Evolutionary conservation across 2,329 filamentous ascomycete genomes (phyloP).

Genomic region (Penicillium rolfsii): DNA sequence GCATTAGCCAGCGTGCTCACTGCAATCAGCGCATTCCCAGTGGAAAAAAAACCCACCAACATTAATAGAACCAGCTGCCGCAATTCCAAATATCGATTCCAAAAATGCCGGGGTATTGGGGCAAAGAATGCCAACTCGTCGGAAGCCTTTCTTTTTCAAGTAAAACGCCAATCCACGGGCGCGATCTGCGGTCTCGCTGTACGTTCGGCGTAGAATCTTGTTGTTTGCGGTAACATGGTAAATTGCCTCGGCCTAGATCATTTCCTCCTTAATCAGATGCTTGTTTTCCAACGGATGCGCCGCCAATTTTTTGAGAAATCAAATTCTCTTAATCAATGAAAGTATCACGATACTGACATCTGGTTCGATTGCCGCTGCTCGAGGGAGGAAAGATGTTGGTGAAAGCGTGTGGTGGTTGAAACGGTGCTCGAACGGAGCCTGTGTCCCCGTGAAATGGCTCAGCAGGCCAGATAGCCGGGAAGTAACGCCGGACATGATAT

Average conservation of each 20-base stretch:
- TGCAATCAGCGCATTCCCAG: neutral
- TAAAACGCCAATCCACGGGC: slow-evolving; percentile 88
- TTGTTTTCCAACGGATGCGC: neutral
- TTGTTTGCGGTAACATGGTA: slow-evolving; percentile 82
- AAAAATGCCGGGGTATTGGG: slow-evolving; percentile 96
- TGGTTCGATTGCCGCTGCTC: slow-evolving; percentile 86
- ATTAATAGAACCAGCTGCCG: slow-evolving; percentile 76
- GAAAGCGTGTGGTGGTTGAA: slow-evolving; percentile 65
- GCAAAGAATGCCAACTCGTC: slow-evolving; percentile 79
- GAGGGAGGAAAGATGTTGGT: slow-evolving; percentile 82
- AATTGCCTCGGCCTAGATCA: slow-evolving; percentile 70
- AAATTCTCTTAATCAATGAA: too few relatives aligned
- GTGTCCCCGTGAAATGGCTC: slow-evolving; percentile 30
- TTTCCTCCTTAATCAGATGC: slow-evolving; percentile 3
- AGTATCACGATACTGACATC: slow-evolving; percentile 53
- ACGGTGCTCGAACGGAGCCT: slow-evolving; percentile 34
- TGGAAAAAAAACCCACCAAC: slow-evolving; percentile 55
- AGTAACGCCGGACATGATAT: slow-evolving; percentile 31
- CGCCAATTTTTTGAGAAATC: too few relatives aligned
- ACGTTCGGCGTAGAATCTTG: slow-evolving; percentile 72
- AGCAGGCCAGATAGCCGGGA: slow-evolving; percentile 36
- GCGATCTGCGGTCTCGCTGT: slow-evolving; percentile 81
- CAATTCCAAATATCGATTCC: slow-evolving; percentile 85
- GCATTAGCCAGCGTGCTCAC: neutral
- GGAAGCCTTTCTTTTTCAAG: slow-evolving; percentile 71